phyloP scores from a whole-genome alignment of 495 filamentous ascomycete genomes.

The Parathielavia appendiculata region DNA sequence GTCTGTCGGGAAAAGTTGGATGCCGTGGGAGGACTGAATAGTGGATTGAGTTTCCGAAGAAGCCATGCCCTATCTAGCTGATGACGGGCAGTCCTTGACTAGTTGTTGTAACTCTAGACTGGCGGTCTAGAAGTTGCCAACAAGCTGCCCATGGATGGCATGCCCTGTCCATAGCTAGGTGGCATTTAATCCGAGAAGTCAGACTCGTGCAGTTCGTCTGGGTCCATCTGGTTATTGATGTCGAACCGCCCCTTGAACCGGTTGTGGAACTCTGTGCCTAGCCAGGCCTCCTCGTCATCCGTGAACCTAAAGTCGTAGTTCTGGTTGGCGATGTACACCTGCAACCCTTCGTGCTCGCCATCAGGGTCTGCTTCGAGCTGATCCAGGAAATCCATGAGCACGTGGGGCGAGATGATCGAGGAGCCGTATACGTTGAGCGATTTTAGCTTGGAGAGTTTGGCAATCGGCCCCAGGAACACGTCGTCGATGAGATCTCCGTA shows the following conservation, averaged over 20 bases:
- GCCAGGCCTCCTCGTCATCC: conserved; percentile 14
- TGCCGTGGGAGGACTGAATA: too few relatives aligned
- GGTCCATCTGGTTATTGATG: conserved; percentile 28
- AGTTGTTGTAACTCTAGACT: too few relatives aligned
- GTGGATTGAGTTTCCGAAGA: too few relatives aligned
- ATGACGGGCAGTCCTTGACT: too few relatives aligned
- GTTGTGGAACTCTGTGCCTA: conserved; percentile 20
- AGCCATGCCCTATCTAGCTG: too few relatives aligned
- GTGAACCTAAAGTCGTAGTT: conserved; percentile 21
- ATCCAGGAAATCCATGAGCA: conserved; percentile 44
- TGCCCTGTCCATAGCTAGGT: neutral
- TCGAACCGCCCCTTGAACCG: conserved; percentile 27
- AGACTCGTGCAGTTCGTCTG: conserved; percentile 32
- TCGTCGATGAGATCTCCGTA: conserved; percentile 52
- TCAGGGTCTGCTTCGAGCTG: conserved; percentile 34
- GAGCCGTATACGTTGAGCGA: conserved; percentile 43
- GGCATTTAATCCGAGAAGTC: conserved; percentile 29
- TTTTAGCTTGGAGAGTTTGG: conserved; percentile 38
- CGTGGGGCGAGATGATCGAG: conserved; percentile 44
- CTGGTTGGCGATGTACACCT: conserved; percentile 29
- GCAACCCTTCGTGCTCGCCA: conserved; percentile 23
- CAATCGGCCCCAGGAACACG: conserved; percentile 41
- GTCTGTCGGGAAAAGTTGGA: too few relatives aligned
- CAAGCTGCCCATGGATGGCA: neutral
- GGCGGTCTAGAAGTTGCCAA: neutral